These are phyloP conservation scores for Kernera saxatilis DNA, from an alignment of 345 rosid genomes.

Conservation along the genomic window DNA sequence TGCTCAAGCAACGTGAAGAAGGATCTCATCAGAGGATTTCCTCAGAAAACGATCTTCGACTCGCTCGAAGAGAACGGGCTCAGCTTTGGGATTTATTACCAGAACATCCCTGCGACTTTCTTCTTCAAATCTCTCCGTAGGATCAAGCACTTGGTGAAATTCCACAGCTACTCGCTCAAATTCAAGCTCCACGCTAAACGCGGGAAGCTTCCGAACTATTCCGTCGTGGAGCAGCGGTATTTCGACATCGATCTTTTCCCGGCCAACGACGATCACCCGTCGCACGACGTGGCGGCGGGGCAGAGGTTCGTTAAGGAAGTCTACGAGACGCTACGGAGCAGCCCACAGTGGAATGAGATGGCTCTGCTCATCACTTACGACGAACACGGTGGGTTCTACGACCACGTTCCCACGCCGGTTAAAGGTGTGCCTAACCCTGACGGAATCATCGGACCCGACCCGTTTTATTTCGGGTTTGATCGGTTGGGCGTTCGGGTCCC, in stretches of 20 bases:
- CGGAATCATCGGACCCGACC: conserved; percentile 87
- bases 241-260: conserved; percentile 60
- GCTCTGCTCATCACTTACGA: conserved; percentile 89
- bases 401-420: conserved; percentile 91
- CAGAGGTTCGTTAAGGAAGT: conserved; percentile 94
- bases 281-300: conserved; percentile 85
- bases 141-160: conserved; percentile 57
- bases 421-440: conserved; percentile 82
- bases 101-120: conserved; percentile 88
- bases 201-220: conserved; percentile 81
- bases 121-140: conserved; percentile 73
- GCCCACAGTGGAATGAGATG: conserved; percentile 98
- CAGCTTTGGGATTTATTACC: conserved; percentile 87
- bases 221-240: conserved; percentile 83
- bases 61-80: conserved; percentile 81
- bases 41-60: conserved; percentile 88
- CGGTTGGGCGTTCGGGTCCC: conserved; percentile 96
- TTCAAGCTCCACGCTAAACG: conserved; percentile 63
- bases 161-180: conserved; percentile 57
- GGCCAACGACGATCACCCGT: conserved; percentile 96
- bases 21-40: conserved; percentile 85
- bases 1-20: conserved; percentile 77
- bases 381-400: conserved; percentile 97
- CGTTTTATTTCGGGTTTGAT: conserved; percentile 80
- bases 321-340: conserved; percentile 76